Base-by-base conservation (phyloP, 768 basidiomycete genomes). In the Gyrodon lividus region DNA sequence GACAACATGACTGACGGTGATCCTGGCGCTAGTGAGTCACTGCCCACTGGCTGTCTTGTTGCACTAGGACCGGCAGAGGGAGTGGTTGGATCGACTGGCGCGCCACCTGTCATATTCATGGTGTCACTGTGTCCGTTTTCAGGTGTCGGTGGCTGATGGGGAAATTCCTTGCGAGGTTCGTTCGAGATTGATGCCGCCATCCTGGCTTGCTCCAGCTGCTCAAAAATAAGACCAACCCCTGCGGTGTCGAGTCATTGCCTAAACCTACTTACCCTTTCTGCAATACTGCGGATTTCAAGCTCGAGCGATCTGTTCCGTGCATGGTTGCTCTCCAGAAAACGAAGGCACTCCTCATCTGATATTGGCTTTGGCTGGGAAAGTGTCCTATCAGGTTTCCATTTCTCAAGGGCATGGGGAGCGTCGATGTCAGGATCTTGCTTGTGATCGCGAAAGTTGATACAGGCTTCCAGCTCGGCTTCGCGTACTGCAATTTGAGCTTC, bases 401-500 rank as follows among this genome's bases (percentile, higher is more conserved):
- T 48, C 38, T 46, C 33, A 14, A 43, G 14, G 1, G 23, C 24
- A 20, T 34, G 54, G 2, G 22, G 22, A 6, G 30, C 3, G 19
- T 14, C 17, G 26, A 22, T 22, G 24, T 20, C 35, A 41, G 10
- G 41, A 42, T 42, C 56, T 14, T 14, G 20, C 14, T 52, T 52
- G 7, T 10, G 13, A 31, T 49, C 33, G 7, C 48, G 43, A 4
- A 48, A 57, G n/a, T 59, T 51, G 14, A 71, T 52, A 49, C 63
- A 69, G 3, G 59, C 59, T 56, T 80, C 79, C 5, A 85, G 68
- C 56, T 83, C 79, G 0, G 75, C 75, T 40, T 85, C 83, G n/a
- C 82, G 72, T 5, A 77, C 74, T 0, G 82, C 79, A 5, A 86
- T 62, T 61, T 77, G 76, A 0, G 82, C 81, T 50, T 78, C 74